Conservation (phyloP, 2,329 filamentous ascomycete genomes). For the Dissoconium aciculare region DNA sequence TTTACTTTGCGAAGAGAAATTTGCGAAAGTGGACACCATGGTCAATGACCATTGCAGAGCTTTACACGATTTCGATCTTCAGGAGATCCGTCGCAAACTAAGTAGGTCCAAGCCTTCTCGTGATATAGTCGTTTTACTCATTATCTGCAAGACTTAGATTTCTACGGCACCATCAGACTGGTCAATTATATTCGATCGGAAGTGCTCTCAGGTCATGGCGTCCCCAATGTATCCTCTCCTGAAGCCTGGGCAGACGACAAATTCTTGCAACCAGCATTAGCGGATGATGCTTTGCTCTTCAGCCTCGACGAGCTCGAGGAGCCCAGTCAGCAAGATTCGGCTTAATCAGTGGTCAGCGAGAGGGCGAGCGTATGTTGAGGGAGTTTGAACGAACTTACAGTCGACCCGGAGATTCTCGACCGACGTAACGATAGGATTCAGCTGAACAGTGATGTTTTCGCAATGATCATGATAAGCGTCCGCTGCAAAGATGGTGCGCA, state of each 20-base stretch:
- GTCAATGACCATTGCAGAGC: conserved; percentile 26
- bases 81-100: conserved; percentile 21
- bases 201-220: conserved; percentile 24
- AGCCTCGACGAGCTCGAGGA: conserved; percentile 64
- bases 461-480: no score
- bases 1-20: conserved; percentile 26
- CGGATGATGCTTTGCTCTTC: conserved; percentile 81
- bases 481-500: no score
- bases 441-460: no score
- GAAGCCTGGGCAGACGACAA: conserved; percentile 59
- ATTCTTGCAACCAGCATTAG: conserved; percentile 68
- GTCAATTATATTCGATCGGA: conserved; percentile 36
- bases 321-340: no score
- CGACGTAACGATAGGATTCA: no score
- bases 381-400: no score
- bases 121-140: neutral
- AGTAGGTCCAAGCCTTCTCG: conserved; percentile 18
- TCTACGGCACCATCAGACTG: conserved; percentile 30
- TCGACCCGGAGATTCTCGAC: no score
- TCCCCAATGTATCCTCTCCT: conserved; percentile 44
- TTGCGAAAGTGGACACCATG: conserved; percentile 21
- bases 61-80: conserved; percentile 29
- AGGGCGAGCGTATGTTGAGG: no score
- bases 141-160: conserved; percentile 27
- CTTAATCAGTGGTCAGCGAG: no score